Evolutionary conservation across 257 asterid genomes (phyloP), one percentile per base, ranked within the genome.

Genomic region (Apocynum venetum): DNA sequence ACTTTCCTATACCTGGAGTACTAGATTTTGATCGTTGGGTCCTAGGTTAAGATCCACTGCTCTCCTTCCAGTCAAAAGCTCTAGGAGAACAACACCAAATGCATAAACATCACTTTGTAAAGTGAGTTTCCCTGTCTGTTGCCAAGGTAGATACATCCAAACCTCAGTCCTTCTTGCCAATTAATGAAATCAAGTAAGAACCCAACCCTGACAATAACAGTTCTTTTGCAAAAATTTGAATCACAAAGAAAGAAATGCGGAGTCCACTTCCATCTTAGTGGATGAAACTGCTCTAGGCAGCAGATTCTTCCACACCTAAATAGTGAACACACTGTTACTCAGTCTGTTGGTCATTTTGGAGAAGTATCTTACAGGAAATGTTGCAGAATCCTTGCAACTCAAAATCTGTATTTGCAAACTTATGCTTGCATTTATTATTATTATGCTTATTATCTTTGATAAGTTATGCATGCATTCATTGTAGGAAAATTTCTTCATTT

Each of bases 51-150:
- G 96, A 83, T 95, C 98, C 63, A 95, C 91, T 38, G 98, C 99
- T 85, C 97, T 88, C 77, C 98, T 83, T 82, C 99, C 99, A 1
- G 99, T 95, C 89, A 95, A 85, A 77, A 95, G 98, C 91, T 95
- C 98, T 60, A 95, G 96, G 82, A 95, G 81, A 79, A 93, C 98
- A 31, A 95, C 98, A 55, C 98, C 98, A 80, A 95, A 95, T 75
- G 99, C 99, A 77, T 93, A 95, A 73, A 95, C 99, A 77, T 95
- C 99, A 73, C 99, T 95, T 75, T 93, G 99, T 81, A 95, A 84
- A 77, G 99, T 93, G 85, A 93, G 97, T 87, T 95, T 95, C 78
- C 99, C 99, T 74, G 99, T 95, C 99, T 95, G 89, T 90, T 78
- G 49, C 81, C 87, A 86, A 85, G 81, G 86, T 78, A 81, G 81